Evolutionary conservation across 306 rosid genomes (phyloP), one percentile per base, ranked within the genome.

Genomic region (Ammopiptanthus mongolicus): DNA sequence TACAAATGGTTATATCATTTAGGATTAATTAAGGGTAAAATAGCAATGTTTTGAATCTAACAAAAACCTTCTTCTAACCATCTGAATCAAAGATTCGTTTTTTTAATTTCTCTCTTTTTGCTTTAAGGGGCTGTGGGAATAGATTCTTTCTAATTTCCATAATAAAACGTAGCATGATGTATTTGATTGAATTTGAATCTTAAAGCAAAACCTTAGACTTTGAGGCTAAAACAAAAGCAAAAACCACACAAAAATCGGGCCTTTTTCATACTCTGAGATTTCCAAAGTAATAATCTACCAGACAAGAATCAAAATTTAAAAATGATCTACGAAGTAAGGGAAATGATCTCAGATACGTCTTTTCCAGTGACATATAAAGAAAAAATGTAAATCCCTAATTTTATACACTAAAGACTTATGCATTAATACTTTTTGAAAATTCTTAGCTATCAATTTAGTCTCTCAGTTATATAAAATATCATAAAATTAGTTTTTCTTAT

Each of bases 131-230:
- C 2, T 3, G 8, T 2, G 34, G 34, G 34, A 55, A 55, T 22
- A 23, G 10, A 55, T 22, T 13, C 34, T 21, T 55, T 21, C 3
- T 50, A 33, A 34, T 71, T 48, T 8, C 17, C 10, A 21, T 3
- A 12, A 1, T 1, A 18, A 53, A 53, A 53, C 60, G 34, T 22
- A 11, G 41, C 8, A 7, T 34, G 11, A 63, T 50, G 8, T 51
- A 5, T 51, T 62, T 63, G 55, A 37, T 57, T 57, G 48, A 66
- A 80, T 73, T 80, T 80, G 70, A 66, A 80, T 28, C 55, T 66
- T 74, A 57, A 80, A 80, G 84, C 71, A 67, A 48, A 14, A 25
- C 48, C 70, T 56, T 80, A 50, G 71, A 47, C 66, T 78, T 61
- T 57, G 70, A 73, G 71, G 71, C 80, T 66, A 80, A 73, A 73